These are phyloP conservation scores for Cicer arietinum DNA, from an alignment of 306 rosid species.

Conservation along the genomic window DNA sequence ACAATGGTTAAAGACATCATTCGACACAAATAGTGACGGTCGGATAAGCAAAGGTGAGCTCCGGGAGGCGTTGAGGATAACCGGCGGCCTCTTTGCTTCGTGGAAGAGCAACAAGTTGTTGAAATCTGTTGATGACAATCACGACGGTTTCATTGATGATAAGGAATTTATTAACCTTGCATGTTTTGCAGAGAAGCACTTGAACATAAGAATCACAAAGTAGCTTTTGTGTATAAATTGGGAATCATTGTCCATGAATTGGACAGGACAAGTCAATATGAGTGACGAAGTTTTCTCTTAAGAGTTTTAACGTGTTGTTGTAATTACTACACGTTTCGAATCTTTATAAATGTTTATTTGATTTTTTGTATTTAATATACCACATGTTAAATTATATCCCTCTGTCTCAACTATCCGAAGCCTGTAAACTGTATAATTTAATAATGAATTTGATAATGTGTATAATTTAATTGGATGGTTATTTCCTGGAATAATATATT, in stretches of 20 bases:
- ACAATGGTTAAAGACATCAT: conserved; percentile 43
- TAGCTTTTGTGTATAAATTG: neutral
- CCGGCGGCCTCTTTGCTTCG: neutral
- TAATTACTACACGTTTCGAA: neutral
- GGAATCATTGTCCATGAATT: neutral
- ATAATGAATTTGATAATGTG: no score
- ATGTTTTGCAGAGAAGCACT: conserved; percentile 39
- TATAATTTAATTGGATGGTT: no score
- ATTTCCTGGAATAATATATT: no score
- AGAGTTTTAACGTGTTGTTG: neutral
- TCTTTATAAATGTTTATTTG: neutral
- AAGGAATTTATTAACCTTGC: conserved; percentile 41
- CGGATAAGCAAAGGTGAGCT: conserved; percentile 39
- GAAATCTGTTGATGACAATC: conserved; percentile 28
- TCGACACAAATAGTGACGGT: conserved; percentile 38
- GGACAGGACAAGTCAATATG: neutral
- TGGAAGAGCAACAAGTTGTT: conserved; percentile 32
- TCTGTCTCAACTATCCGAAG: neutral
- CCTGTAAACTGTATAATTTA: neutral
- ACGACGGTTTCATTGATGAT: conserved; percentile 40
- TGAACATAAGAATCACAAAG: conserved; percentile 39
- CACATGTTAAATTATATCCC: neutral
- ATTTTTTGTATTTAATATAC: neutral
- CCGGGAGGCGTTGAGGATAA: conserved; percentile 25
- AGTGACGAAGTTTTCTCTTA: neutral